These are phyloP conservation scores for Parascedosporium putredinis DNA, from an alignment of 2,329 filamentous ascomycete genomes.

Conservation along the genomic window DNA sequence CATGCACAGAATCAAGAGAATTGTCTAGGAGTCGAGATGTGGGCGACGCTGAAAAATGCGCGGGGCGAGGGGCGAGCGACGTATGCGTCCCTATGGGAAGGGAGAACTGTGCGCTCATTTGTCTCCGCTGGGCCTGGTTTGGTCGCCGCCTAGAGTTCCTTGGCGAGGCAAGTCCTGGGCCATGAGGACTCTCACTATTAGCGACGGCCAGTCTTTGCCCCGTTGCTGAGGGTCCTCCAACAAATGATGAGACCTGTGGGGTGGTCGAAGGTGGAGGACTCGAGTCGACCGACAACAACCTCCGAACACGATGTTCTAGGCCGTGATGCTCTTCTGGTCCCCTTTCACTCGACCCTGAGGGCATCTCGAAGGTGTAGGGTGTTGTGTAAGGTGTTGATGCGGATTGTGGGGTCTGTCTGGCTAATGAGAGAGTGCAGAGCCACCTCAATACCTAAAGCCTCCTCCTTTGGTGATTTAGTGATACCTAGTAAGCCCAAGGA, in stretches of 20 bases:
- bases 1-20: not conserved
- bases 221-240: not conserved
- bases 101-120: slow-evolving; percentile 49
- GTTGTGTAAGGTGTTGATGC: too few relatives aligned
- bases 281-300: too few relatives aligned
- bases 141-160: slow-evolving; percentile 36
- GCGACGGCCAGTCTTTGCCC: not conserved
- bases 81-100: slow-evolving; percentile 50
- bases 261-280: too few relatives aligned
- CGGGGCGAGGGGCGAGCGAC: slow-evolving; percentile 10
- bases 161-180: slow-evolving; percentile 10
- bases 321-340: not conserved
- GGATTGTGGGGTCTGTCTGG: too few relatives aligned
- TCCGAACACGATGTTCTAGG: not conserved
- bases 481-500: too few relatives aligned
- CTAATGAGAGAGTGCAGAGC: too few relatives aligned
- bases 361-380: too few relatives aligned
- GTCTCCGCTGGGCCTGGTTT: slow-evolving; percentile 53
- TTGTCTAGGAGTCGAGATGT: not conserved
- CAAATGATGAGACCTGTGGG: too few relatives aligned
- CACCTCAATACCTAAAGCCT: too few relatives aligned
- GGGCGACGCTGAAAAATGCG: not conserved
- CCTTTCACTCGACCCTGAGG: too few relatives aligned
- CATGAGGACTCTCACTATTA: not conserved
- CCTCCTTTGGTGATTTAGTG: too few relatives aligned